Evolutionary conservation across 2,329 filamentous ascomycete species (phyloP).

Genomic region (Diaporthe sp.): DNA sequence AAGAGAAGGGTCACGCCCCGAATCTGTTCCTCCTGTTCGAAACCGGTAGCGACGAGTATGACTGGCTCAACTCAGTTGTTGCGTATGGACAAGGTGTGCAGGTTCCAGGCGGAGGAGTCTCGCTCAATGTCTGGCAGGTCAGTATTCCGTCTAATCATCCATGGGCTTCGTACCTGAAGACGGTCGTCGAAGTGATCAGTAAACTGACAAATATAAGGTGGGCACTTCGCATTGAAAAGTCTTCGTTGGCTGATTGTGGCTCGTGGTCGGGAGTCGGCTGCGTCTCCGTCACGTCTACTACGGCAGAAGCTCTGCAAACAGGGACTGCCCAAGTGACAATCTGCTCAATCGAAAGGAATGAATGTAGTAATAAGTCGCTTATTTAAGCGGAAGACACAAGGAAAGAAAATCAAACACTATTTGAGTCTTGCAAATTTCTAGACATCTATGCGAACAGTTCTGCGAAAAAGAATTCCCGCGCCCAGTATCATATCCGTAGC

Average conservation of each 20-base stretch:
- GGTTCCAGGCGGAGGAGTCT: conserved; percentile 31
- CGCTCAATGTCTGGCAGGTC: conserved; percentile 45
- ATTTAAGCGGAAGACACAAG: not conserved
- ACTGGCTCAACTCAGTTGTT: conserved; percentile 53
- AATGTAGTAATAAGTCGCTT: too few species aligned
- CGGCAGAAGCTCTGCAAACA: too few species aligned
- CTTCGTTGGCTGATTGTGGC: not conserved
- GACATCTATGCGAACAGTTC: not conserved
- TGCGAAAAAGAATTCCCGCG: too few species aligned
- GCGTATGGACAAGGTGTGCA: conserved; percentile 40
- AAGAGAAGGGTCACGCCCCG: conserved; percentile 52
- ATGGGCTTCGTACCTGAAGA: not conserved
- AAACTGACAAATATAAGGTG: conserved; percentile 10
- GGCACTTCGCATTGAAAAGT: not conserved
- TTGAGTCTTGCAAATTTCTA: not conserved
- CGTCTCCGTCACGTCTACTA: not conserved
- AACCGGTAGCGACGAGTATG: conserved; percentile 50
- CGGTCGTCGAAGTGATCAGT: not conserved
- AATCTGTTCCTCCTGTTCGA: conserved; percentile 52
- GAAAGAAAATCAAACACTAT: not conserved
- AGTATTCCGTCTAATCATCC: not conserved
- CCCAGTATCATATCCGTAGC: not conserved
- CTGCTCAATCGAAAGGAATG: not conserved
- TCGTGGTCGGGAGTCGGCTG: too few species aligned
- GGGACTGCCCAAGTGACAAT: not conserved